Conservation (phyloP, 352 stramenopile genomes). For the Thalassiosira mediterranea region DNA sequence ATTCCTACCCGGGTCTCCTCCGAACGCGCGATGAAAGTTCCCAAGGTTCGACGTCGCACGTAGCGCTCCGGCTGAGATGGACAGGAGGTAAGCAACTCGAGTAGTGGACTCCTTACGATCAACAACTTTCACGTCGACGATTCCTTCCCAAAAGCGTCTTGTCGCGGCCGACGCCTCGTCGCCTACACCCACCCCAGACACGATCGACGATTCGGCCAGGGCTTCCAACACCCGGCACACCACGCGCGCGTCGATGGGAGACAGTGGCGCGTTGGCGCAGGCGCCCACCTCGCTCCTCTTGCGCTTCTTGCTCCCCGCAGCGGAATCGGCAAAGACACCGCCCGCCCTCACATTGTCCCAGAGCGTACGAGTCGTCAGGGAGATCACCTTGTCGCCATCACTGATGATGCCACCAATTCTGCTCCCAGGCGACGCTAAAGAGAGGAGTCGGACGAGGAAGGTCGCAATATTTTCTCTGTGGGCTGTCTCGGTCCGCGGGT, state of each 20-base stretch:
- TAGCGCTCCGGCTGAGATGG: slow-evolving; percentile 29
- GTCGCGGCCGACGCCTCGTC: slow-evolving; percentile 10
- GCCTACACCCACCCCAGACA: slow-evolving; percentile 2
- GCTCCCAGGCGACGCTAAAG: neutral
- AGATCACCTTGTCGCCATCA: slow-evolving; percentile 4
- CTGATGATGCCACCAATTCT: slow-evolving; percentile 4
- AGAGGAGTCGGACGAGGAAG: slow-evolving; percentile 34
- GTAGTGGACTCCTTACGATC: neutral
- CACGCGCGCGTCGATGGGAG: neutral
- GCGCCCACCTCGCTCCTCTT: neutral
- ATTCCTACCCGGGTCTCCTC: slow-evolving; percentile 11
- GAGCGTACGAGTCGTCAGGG: slow-evolving; percentile 27
- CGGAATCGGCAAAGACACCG: neutral
- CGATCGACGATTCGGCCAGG: slow-evolving; percentile 21
- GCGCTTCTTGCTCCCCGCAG: neutral
- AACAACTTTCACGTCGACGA: slow-evolving; percentile 14
- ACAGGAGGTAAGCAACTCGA: neutral
- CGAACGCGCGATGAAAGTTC: slow-evolving; percentile 18
- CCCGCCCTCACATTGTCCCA: slow-evolving; percentile 26
- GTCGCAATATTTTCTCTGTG: slow-evolving; percentile 39
- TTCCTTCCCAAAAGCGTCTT: slow-evolving; percentile 28
- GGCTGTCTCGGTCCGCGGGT: slow-evolving; percentile 28
- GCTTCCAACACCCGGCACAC: slow-evolving; percentile 30
- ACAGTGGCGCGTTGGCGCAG: neutral
- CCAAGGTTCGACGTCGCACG: slow-evolving; percentile 23